Percentiles rank a stretch among this genome's conserved stretches.
These are phyloP conservation scores for Cephalotrichum gorgonifer DNA, from an alignment of 2,329 filamentous ascomycete species.

Conservation along the genomic window DNA sequence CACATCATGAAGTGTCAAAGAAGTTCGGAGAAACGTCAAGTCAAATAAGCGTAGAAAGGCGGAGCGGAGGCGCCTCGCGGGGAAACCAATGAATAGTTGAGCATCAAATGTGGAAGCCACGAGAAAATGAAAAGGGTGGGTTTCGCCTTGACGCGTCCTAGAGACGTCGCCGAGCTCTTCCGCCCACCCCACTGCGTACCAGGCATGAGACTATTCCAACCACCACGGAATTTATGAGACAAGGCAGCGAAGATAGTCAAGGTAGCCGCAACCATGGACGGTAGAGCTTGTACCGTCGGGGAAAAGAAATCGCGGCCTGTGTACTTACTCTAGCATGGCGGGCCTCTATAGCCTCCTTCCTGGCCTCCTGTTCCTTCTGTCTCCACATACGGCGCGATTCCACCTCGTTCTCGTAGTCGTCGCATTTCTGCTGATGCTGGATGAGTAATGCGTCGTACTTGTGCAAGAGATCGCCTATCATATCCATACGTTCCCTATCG, in stretches of 20 bases:
- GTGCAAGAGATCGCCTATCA: conserved; percentile 5
- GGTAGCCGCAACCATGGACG: no score
- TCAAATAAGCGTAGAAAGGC: no score
- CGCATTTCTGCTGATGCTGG: conserved; percentile 8
- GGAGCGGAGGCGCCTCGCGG: no score
- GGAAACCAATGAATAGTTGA: no score
- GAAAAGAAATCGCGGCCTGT: background rate
- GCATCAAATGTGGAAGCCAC: no score
- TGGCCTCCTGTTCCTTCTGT: conserved; percentile 1
- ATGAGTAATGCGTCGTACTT: conserved; percentile 3
- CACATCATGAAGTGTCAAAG: background rate
- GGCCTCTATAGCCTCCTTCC: conserved; percentile 5
- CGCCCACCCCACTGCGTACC: no score
- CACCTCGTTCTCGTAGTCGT: conserved; percentile 12
- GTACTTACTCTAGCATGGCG: conserved; percentile 9
- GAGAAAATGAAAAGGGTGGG: no score
- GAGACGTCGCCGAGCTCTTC: no score
- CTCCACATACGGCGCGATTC: conserved; percentile 12
- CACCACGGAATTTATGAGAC: background rate
- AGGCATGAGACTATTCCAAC: no score
- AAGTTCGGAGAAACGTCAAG: no score
- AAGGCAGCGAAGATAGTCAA: background rate
- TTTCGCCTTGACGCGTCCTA: no score
- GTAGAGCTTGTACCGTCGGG: no score
- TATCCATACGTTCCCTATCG: conserved; percentile 3